Percentiles rank a stretch among this genome's conserved stretches.
These are phyloP conservation scores for Lentinula aciculospora DNA, from an alignment of 768 basidiomycete species.

Conservation along the genomic window DNA sequence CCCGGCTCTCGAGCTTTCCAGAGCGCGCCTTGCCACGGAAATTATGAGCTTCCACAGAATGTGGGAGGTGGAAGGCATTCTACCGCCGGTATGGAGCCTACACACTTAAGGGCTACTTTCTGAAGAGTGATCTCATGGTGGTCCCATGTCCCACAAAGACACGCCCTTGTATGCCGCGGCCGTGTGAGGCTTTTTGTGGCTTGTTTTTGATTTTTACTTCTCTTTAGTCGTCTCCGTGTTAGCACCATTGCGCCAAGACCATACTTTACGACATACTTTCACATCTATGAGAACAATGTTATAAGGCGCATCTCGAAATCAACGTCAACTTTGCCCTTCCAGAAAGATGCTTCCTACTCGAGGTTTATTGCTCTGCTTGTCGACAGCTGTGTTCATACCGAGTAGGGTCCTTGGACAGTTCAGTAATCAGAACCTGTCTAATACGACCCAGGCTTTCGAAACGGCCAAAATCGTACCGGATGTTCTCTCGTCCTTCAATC, in stretches of 20 bases:
- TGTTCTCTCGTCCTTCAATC: slow-evolving; percentile 32
- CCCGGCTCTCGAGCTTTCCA: too few relatives aligned
- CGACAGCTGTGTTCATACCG: not conserved
- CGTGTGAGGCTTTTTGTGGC: not conserved
- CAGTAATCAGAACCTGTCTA: slow-evolving; percentile 8
- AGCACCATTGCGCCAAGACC: too few relatives aligned
- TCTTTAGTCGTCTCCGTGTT: not conserved
- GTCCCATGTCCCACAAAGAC: not conserved
- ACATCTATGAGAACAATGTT: not conserved
- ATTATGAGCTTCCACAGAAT: too few relatives aligned
- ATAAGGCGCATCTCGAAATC: not conserved
- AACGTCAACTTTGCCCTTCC: not conserved
- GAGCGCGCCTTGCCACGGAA: too few relatives aligned
- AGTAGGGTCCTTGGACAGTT: slow-evolving; percentile 11
- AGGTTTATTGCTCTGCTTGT: not conserved
- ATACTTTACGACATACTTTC: not conserved
- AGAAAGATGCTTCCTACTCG: not conserved
- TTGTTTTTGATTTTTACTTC: too few relatives aligned
- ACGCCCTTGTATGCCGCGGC: not conserved
- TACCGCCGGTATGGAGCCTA: too few relatives aligned
- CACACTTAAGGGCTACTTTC: too few relatives aligned
- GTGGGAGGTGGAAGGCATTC: too few relatives aligned
- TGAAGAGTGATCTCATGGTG: not conserved
- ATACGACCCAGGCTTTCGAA: slow-evolving; percentile 26
- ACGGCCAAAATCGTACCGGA: slow-evolving; percentile 34